A percentile compares a stretch with the other conserved stretches of the same genome.
phyloP scores from a whole-genome alignment of 139 green algal genomes.

The Eudorina sp. region DNA sequence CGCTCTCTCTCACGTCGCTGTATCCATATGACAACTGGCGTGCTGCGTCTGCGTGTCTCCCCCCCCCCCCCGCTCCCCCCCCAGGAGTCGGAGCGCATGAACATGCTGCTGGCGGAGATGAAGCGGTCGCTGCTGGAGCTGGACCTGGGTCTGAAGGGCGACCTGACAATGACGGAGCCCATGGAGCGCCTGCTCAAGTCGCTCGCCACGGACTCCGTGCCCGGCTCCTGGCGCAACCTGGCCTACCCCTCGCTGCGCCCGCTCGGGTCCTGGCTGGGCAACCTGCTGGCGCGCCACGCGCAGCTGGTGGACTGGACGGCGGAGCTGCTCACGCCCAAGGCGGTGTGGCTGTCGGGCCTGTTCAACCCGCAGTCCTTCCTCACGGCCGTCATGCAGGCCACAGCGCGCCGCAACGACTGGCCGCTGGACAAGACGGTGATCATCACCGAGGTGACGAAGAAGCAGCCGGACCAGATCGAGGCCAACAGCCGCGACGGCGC shows the following conservation, averaged over 20 bases:
- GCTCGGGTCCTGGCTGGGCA: constrained; percentile 80
- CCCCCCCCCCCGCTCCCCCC: too few relatives aligned
- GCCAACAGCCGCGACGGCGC: constrained; percentile 87
- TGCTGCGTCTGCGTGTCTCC: too few relatives aligned
- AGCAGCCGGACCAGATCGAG: constrained; percentile 87
- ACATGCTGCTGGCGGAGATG: constrained; percentile 88
- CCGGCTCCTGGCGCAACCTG: constrained; percentile 81
- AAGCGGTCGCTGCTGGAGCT: constrained; percentile 88
- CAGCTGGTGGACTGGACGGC: constrained; percentile 91
- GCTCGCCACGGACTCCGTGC: constrained; percentile 80
- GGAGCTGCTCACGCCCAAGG: constrained; percentile 86
- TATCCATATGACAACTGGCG: too few relatives aligned
- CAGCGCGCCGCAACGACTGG: constrained; percentile 91
- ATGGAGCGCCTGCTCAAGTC: constrained; percentile 89
- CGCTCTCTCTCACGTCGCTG: too few relatives aligned
- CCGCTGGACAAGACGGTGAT: constrained; percentile 89
- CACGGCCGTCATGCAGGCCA: constrained; percentile 95
- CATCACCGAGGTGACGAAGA: constrained; percentile 90
- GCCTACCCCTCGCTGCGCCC: constrained; percentile 87
- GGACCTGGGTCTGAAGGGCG: constrained; percentile 92
- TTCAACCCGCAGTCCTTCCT: constrained; percentile 97
- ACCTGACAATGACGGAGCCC: constrained; percentile 92
- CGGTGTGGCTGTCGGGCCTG: constrained; percentile 88
- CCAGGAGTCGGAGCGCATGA: constrained; percentile 94
- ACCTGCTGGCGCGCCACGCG: constrained; percentile 81